Percentiles rank a stretch among this genome's conserved stretches.
Conservation (phyloP, 139 green algal genomes). For the Chlorella sorokiniana region DNA sequence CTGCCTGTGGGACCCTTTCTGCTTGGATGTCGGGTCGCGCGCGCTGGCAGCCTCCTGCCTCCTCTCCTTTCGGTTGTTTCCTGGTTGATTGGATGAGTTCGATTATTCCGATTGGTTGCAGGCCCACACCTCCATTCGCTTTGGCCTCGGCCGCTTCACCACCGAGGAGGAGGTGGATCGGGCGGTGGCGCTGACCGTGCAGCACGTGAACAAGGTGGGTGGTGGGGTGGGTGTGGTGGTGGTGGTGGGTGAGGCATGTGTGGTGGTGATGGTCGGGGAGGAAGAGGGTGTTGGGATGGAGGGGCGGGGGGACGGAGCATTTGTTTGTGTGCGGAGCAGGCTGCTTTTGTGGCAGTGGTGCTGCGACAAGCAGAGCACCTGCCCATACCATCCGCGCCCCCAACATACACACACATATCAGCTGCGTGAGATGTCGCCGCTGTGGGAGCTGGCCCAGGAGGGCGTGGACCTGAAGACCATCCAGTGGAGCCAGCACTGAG, state of each 20-base stretch:
- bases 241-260: too few species aligned
- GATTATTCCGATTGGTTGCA: background rate
- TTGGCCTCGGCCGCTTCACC: conserved; percentile 77
- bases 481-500: conserved; percentile 93
- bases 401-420: background rate
- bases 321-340: too few species aligned
- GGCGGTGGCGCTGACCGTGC: conserved; percentile 81
- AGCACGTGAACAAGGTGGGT: conserved; percentile 84
- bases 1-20: too few species aligned
- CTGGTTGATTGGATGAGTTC: too few species aligned
- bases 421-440: conserved; percentile 94
- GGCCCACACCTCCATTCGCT: conserved; percentile 32
- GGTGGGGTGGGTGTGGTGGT: background rate
- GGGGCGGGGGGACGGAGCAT: too few species aligned
- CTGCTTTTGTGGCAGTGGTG: background rate
- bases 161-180: conserved; percentile 91
- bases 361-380: background rate
- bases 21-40: too few species aligned
- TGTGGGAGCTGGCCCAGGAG: conserved; percentile 99
- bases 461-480: conserved; percentile 97
- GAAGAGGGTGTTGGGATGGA: too few species aligned
- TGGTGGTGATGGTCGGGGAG: too few species aligned
- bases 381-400: too few species aligned
- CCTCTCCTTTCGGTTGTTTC: too few species aligned
- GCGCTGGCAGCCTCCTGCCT: background rate